Evolutionary conservation across 2,329 filamentous ascomycete genomes (phyloP).

Genomic region (Coniochaeta sp.): DNA sequence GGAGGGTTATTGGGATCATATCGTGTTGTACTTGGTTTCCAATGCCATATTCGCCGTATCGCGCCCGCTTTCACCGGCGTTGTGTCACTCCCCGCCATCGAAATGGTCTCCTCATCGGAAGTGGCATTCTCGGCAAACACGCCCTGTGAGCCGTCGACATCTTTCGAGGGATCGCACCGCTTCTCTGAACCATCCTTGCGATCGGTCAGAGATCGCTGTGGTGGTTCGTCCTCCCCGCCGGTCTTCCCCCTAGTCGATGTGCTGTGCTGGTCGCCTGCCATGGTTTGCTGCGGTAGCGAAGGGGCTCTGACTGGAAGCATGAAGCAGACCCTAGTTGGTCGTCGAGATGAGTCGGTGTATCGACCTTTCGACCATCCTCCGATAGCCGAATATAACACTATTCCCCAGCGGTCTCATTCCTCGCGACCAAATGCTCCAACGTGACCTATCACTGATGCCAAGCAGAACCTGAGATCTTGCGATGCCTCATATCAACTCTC

Average conservation of each 20-base stretch:
- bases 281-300: neutral
- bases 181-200: neutral
- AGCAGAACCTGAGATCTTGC: neutral
- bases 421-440: neutral
- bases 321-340: neutral
- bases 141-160: neutral
- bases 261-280: neutral
- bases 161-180: neutral
- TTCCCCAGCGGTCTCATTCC: neutral
- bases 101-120: neutral
- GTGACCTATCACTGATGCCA: neutral
- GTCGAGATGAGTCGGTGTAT: neutral
- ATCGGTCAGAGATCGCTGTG: neutral
- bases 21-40: slow-evolving; percentile 58
- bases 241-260: neutral
- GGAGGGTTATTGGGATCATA: slow-evolving; percentile 61
- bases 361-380: neutral
- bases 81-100: neutral
- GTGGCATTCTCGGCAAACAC: neutral
- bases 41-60: slow-evolving; percentile 21
- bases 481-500: neutral
- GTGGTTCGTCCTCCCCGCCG: neutral
- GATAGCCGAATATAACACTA: neutral
- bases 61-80: neutral
- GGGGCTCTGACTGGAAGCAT: neutral